Conservation (phyloP, 2,329 filamentous ascomycete species). For the Aspergillus pseudotamarii region DNA sequence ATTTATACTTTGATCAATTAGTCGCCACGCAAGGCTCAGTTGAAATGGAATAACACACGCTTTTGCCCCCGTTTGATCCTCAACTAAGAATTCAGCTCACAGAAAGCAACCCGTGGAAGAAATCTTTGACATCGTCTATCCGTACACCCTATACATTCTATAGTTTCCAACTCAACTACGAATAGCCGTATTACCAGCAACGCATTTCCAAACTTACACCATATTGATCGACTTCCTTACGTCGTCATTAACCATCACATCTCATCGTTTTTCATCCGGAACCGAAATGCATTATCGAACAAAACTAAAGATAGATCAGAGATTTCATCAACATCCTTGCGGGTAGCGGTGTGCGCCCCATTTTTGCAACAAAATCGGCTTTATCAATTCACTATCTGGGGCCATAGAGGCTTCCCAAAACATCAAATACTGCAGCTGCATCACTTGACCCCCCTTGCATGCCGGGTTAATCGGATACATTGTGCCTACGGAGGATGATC, state of each 20-base stretch:
- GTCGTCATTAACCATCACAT: neutral
- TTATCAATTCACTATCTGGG: slow-evolving; percentile 8
- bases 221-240: no score
- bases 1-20: neutral
- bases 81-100: slow-evolving; percentile 2
- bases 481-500: neutral
- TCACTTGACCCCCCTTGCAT: neutral
- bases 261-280: neutral
- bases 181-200: neutral
- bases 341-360: slow-evolving; percentile 23
- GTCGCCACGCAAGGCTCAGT: neutral
- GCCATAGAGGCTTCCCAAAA: neutral
- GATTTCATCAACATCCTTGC: slow-evolving; percentile 19
- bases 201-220: neutral
- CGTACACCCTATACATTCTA: neutral
- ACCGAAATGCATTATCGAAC: slow-evolving; percentile 18
- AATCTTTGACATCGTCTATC: neutral
- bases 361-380: neutral
- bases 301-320: slow-evolving; percentile 15
- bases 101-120: neutral
- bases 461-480: neutral
- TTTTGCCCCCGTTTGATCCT: slow-evolving; percentile 6
- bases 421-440: neutral
- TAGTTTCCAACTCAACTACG: neutral
- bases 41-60: slow-evolving; percentile 27